Percentiles rank a stretch among this genome's conserved stretches.
phyloP scores from a whole-genome alignment of 345 rosid genomes.

The Acer saccharum region DNA sequence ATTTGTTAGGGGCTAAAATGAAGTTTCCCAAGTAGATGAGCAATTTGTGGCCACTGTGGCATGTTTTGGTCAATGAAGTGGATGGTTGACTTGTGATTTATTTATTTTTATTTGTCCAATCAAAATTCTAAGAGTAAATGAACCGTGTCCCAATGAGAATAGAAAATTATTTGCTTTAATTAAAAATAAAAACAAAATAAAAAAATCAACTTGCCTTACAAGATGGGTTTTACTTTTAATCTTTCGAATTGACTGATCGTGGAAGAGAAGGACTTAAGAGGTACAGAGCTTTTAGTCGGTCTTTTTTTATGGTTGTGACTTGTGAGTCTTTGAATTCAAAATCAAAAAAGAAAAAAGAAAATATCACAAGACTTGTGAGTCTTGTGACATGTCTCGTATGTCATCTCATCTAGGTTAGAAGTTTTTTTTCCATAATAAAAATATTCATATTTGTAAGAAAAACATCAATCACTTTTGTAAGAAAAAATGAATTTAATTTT shows the following conservation, averaged over 20 bases:
- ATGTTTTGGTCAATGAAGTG: background rate
- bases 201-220: slow-evolving; percentile 8
- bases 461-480: too few relatives aligned
- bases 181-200: too few relatives aligned
- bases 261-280: slow-evolving; percentile 3
- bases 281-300: background rate
- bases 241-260: background rate
- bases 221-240: background rate
- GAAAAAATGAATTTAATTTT: too few relatives aligned
- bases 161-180: background rate
- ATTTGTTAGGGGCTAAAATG: too few relatives aligned
- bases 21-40: too few relatives aligned
- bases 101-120: background rate
- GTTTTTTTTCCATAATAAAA: too few relatives aligned
- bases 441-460: too few relatives aligned
- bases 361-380: too few relatives aligned
- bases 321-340: too few relatives aligned
- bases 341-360: too few relatives aligned
- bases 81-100: background rate
- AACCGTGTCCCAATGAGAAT: background rate
- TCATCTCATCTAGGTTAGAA: too few relatives aligned
- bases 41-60: background rate
- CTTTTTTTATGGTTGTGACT: background rate
- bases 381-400: too few relatives aligned
- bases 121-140: background rate